A percentile compares a stretch with the other conserved stretches of the same genome.
Conservation (phyloP, 2,329 filamentous ascomycete species). For the Fusarium citri region DNA sequence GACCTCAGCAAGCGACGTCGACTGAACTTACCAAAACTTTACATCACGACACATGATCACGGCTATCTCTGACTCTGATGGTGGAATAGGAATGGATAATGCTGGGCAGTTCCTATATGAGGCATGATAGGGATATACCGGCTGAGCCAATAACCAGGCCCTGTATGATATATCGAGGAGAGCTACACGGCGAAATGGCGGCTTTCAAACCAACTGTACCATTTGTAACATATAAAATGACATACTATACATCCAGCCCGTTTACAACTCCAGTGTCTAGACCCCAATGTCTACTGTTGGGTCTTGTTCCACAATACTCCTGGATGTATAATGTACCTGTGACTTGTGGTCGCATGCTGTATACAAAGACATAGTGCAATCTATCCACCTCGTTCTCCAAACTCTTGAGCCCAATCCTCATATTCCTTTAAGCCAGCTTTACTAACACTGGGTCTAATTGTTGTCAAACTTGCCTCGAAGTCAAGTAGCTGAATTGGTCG, state of each 20-base stretch:
- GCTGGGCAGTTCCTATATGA: neutral
- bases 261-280: constrained; percentile 19
- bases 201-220: constrained; percentile 35
- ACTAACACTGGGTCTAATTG: constrained; percentile 90
- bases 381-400: constrained; percentile 89
- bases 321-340: constrained; percentile 3
- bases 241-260: constrained; percentile 25
- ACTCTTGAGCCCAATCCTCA: constrained; percentile 93
- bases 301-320: constrained; percentile 9
- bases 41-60: constrained; percentile 8
- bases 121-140: neutral
- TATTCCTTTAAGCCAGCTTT: constrained; percentile 86
- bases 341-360: constrained; percentile 29
- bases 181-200: constrained; percentile 4
- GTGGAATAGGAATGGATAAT: constrained; percentile 6
- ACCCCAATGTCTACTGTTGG: constrained; percentile 6
- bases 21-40: constrained; percentile 15
- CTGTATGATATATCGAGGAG: constrained; percentile 38
- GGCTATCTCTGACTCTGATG: neutral
- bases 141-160: constrained; percentile 6
- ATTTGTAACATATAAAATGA: constrained; percentile 43
- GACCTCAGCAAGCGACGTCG: constrained; percentile 27
- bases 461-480: constrained; percentile 84
- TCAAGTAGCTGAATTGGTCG: constrained; percentile 84
- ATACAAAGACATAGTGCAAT: constrained; percentile 19